These are phyloP conservation scores for Strobilomyces dryophilus DNA, from an alignment of 768 basidiomycete genomes.

Conservation along the genomic window DNA sequence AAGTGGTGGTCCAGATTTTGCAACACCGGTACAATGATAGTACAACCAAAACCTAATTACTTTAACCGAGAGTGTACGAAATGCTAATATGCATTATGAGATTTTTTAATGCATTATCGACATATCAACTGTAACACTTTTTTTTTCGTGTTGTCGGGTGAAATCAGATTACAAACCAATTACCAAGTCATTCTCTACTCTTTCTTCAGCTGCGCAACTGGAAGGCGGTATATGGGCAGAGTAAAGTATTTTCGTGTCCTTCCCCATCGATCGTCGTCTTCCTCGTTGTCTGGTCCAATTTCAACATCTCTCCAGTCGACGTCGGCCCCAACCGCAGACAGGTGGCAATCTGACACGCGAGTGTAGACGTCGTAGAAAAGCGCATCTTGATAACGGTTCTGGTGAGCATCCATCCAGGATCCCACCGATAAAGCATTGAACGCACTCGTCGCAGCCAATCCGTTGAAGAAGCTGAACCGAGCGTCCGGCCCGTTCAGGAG, in stretches of 20 bases:
- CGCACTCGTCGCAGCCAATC: constrained; percentile 90
- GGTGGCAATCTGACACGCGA: constrained; percentile 76
- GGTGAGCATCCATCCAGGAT: not conserved
- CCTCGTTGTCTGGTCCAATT: constrained; percentile 43
- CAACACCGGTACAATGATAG: too few species aligned
- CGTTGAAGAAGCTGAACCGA: constrained; percentile 95
- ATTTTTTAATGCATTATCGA: too few species aligned
- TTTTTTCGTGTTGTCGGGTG: not conserved
- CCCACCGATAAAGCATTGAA: constrained; percentile 1
- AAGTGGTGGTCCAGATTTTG: too few species aligned
- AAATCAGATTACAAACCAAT: not conserved
- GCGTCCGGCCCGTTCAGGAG: constrained; percentile 71
- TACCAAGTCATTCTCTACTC: constrained; percentile 1
- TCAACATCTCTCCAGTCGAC: constrained; percentile 82
- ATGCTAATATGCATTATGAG: too few species aligned
- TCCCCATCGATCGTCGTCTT: constrained; percentile 65
- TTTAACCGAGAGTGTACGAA: too few species aligned
- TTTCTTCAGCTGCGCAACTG: constrained; percentile 39
- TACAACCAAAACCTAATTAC: too few species aligned
- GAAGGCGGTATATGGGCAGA: constrained; percentile 70
- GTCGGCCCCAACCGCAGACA: constrained; percentile 75
- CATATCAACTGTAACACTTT: too few species aligned
- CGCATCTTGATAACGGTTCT: constrained; percentile 49
- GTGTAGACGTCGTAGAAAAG: constrained; percentile 92
- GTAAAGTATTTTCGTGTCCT: constrained; percentile 73